A percentile compares a stretch with the other conserved stretches of the same genome.
Evolutionary conservation across 345 rosid genomes (phyloP).

Genomic region (Iberis pinnata): DNA sequence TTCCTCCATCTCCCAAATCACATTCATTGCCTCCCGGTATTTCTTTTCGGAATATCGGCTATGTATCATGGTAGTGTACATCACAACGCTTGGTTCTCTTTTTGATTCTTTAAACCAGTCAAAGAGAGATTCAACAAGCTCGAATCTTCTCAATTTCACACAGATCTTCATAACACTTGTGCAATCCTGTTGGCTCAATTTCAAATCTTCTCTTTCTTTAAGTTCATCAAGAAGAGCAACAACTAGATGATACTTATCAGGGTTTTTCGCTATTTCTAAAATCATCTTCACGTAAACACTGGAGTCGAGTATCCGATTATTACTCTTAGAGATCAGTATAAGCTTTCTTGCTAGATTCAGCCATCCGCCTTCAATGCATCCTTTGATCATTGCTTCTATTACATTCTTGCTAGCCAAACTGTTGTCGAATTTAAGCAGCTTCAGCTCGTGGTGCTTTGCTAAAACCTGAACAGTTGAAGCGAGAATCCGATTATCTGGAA

Average conservation of each 20-base stretch:
- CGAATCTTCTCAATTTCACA: conserved; percentile 46
- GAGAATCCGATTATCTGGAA: conserved; percentile 60
- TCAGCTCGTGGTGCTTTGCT: conserved; percentile 53
- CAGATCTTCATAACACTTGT: conserved; percentile 85
- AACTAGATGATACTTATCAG: conserved; percentile 52
- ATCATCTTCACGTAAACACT: conserved; percentile 64
- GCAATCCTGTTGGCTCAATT: conserved; percentile 61
- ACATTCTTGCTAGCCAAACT: conserved; percentile 52
- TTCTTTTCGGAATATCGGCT: conserved; percentile 50
- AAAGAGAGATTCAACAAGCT: conserved; percentile 54
- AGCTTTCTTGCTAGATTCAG: conserved; percentile 65
- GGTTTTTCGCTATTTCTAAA: conserved; percentile 63
- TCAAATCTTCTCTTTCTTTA: conserved; percentile 57
- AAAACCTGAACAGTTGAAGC: conserved; percentile 68
- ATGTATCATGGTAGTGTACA: conserved; percentile 85
- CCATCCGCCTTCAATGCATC: conserved; percentile 61
- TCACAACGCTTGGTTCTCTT: conserved; percentile 50
- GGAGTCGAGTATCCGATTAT: conserved; percentile 55
- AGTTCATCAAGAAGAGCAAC: conserved; percentile 51
- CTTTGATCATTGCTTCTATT: conserved; percentile 76
- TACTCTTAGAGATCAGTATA: conserved; percentile 41
- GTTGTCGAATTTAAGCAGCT: conserved; percentile 50
- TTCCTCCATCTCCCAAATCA: conserved; percentile 88
- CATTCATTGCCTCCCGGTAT: conserved; percentile 68
- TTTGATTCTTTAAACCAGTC: conserved; percentile 59